Evolutionary conservation across 2,329 filamentous ascomycete genomes (phyloP).

Genomic region (Colletotrichum costaricense): DNA sequence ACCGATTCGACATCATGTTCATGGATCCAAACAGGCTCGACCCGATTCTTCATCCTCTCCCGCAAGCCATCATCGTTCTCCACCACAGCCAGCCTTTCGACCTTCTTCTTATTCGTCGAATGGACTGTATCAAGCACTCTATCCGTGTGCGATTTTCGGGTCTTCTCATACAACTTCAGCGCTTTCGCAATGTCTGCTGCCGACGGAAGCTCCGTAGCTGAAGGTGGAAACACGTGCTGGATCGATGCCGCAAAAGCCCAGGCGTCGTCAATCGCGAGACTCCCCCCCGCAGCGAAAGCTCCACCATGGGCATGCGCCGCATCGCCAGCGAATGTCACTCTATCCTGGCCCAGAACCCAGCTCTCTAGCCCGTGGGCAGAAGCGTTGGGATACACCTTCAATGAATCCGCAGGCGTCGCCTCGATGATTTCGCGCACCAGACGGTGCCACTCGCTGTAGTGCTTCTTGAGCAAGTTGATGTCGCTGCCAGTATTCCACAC

Average conservation of each 20-base stretch:
- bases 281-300: constrained; percentile 53
- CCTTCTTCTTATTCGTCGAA: constrained; percentile 41
- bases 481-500: constrained; percentile 53
- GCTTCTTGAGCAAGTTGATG: constrained; percentile 47
- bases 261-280: constrained; percentile 53
- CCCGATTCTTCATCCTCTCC: constrained; percentile 47
- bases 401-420: constrained; percentile 48
- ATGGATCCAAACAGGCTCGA: constrained; percentile 55
- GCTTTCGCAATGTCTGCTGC: constrained; percentile 42
- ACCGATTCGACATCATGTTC: constrained; percentile 57
- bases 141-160: constrained; percentile 54
- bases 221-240: constrained; percentile 46
- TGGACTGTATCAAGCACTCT: constrained; percentile 49
- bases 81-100: constrained; percentile 37
- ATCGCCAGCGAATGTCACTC: constrained; percentile 51
- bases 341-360: constrained; percentile 51
- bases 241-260: constrained; percentile 55
- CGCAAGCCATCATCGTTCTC: constrained; percentile 53
- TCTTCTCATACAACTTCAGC: constrained; percentile 53
- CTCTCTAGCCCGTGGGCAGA: constrained; percentile 51
- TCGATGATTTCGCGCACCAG: constrained; percentile 52
- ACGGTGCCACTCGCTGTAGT: constrained; percentile 56
- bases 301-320: constrained; percentile 55
- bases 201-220: constrained; percentile 3
- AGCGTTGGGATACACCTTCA: constrained; percentile 54